Evolutionary conservation across 2,329 filamentous ascomycete species (phyloP).

Genomic region (Hirsutella rhossiliensis): DNA sequence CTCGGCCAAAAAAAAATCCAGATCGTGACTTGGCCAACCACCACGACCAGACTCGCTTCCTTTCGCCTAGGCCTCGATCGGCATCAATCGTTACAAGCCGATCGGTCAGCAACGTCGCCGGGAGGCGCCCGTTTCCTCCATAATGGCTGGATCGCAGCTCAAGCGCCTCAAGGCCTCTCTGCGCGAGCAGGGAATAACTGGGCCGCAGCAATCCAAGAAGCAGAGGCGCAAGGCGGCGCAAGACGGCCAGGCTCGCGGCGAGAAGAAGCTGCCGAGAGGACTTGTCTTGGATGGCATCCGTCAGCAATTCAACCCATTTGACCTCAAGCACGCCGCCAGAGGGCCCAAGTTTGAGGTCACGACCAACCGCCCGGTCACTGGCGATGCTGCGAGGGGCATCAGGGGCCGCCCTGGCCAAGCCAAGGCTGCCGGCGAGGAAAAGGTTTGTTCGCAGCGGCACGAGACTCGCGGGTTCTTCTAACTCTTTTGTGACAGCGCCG

Average conservation of each 20-base stretch:
- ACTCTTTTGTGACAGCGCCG: slow-evolving; percentile 42
- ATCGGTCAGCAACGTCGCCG: too few relatives aligned
- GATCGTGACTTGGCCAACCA: too few relatives aligned
- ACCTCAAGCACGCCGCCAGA: slow-evolving; percentile 69
- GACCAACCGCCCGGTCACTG: slow-evolving; percentile 44
- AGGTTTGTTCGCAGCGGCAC: slow-evolving; percentile 33
- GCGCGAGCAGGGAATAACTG: slow-evolving; percentile 77
- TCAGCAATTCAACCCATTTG: slow-evolving; percentile 96
- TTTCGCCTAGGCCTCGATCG: too few relatives aligned
- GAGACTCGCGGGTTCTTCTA: neutral
- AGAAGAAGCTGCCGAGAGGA: slow-evolving; percentile 66
- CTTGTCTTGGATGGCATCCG: slow-evolving; percentile 76
- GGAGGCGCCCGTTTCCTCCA: neutral
- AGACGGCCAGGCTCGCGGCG: slow-evolving; percentile 49
- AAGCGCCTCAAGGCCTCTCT: slow-evolving; percentile 91
- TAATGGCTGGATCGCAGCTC: slow-evolving; percentile 90
- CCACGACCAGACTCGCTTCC: too few relatives aligned
- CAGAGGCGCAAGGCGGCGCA: slow-evolving; percentile 67
- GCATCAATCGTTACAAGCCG: too few relatives aligned
- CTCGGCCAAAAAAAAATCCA: too few relatives aligned
- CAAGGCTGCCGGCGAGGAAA: slow-evolving; percentile 78
- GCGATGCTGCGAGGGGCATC: slow-evolving; percentile 43
- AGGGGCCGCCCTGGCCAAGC: slow-evolving; percentile 70
- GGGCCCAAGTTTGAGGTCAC: slow-evolving; percentile 80
- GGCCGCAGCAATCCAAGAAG: slow-evolving; percentile 91